phyloP scores from a whole-genome alignment of 306 rosid species.

The Medicago lupulina region DNA sequence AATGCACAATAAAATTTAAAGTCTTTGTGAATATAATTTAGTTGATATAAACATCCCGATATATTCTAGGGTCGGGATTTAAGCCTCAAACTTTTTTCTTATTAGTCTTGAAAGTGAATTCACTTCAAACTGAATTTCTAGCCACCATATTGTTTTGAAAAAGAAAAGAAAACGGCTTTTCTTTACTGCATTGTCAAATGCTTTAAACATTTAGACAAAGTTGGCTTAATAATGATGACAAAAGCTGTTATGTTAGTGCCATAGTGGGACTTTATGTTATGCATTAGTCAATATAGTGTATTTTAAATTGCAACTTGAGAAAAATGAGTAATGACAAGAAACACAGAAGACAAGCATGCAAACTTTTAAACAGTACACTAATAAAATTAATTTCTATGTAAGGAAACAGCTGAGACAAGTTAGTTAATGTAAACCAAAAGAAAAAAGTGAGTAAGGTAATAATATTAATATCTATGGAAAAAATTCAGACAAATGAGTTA shows the following conservation, averaged over 20 bases:
- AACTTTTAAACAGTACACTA: constrained; percentile 23
- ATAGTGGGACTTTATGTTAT: constrained; percentile 22
- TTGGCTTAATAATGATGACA: constrained; percentile 35
- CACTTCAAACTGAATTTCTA: too few relatives aligned
- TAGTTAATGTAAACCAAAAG: constrained; percentile 35
- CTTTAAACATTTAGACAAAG: constrained; percentile 39
- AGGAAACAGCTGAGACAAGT: constrained; percentile 20
- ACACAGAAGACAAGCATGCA: constrained; percentile 1
- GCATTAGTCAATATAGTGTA: constrained; percentile 5
- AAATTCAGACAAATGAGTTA: constrained; percentile 22
- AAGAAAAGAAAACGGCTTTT: background rate
- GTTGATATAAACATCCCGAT: too few relatives aligned
- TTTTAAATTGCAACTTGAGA: constrained; percentile 37
- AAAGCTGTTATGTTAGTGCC: constrained; percentile 37
- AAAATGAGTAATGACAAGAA: constrained; percentile 25
- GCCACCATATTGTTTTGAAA: too few relatives aligned
- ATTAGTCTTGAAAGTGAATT: too few relatives aligned
- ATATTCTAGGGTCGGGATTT: too few relatives aligned
- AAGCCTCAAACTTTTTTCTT: too few relatives aligned
- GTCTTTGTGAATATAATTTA: too few relatives aligned
- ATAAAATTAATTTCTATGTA: background rate
- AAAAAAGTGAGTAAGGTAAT: constrained; percentile 34
- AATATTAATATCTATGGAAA: constrained; percentile 9
- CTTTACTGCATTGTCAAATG: constrained; percentile 12
- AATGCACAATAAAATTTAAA: too few relatives aligned